Conservation (phyloP, 352 stramenopile genomes). For the Pythium pyrilobum region DNA sequence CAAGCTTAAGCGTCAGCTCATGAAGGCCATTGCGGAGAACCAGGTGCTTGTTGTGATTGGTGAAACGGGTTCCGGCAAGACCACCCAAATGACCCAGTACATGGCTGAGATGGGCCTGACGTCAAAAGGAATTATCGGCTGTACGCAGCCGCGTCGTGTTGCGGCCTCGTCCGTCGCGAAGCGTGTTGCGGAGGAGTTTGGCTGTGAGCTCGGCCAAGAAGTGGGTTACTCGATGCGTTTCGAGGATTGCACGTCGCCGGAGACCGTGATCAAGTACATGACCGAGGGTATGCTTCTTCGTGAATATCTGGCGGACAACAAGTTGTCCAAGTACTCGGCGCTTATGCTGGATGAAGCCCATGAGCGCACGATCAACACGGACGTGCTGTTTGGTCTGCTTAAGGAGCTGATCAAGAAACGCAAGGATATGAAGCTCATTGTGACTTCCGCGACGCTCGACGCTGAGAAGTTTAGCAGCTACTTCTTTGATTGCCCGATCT, state of each 20-base stretch:
- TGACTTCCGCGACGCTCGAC: slow-evolving; percentile 94
- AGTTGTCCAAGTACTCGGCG: slow-evolving; percentile 92
- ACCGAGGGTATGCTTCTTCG: slow-evolving; percentile 99
- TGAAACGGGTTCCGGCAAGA: slow-evolving; percentile 98
- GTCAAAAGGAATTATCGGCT: slow-evolving; percentile 96
- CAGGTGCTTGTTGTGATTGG: slow-evolving; percentile 98
- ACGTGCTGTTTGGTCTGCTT: slow-evolving; percentile 97
- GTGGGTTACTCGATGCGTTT: slow-evolving; percentile 93
- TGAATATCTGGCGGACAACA: slow-evolving; percentile 97
- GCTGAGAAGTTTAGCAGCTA: slow-evolving; percentile 98
- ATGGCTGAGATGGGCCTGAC: slow-evolving; percentile 97
- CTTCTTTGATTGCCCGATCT: slow-evolving; percentile 98
- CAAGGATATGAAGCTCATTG: slow-evolving; percentile 88
- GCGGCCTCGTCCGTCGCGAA: slow-evolving; percentile 97
- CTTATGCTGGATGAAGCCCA: slow-evolving; percentile 99
- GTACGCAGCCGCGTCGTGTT: slow-evolving; percentile 97
- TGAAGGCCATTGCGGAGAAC: slow-evolving; percentile 94
- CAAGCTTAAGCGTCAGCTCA: slow-evolving; percentile 94
- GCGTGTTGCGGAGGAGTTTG: slow-evolving; percentile 96
- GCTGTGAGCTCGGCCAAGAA: slow-evolving; percentile 90
- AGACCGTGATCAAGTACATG: slow-evolving; percentile 99
- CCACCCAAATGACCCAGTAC: slow-evolving; percentile 99
- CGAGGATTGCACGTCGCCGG: slow-evolving; percentile 74
- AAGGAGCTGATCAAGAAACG: slow-evolving; percentile 85
- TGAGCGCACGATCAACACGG: slow-evolving; percentile 97